Evolutionary conservation across 768 basidiomycete species (phyloP).

Genomic region (Russula ochroleuca): DNA sequence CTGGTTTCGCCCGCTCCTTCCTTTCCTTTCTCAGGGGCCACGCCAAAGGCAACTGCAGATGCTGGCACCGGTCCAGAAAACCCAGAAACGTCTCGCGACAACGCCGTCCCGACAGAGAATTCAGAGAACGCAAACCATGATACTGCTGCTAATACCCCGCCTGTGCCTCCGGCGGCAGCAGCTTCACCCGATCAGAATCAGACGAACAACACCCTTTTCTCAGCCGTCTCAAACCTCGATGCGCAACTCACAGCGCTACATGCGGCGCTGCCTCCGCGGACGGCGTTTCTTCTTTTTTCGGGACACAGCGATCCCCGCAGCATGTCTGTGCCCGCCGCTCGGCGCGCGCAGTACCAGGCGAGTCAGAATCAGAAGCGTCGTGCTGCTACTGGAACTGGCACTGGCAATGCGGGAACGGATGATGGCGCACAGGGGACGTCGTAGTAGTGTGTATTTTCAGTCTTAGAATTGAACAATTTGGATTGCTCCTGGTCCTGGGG

Average conservation of each 20-base stretch:
- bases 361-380: slow-evolving; percentile 63
- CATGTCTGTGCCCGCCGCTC: too few relatives aligned
- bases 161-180: neutral
- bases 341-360: slow-evolving; percentile 33
- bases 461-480: neutral
- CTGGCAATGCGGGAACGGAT: slow-evolving; percentile 28
- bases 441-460: neutral
- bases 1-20: neutral
- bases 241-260: slow-evolving; percentile 58
- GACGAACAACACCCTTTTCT: neutral
- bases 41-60: slow-evolving; percentile 48
- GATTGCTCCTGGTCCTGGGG: too few relatives aligned
- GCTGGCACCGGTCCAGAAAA: slow-evolving; percentile 16
- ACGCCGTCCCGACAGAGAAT: slow-evolving; percentile 7
- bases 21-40: slow-evolving; percentile 48
- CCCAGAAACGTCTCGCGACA: neutral
- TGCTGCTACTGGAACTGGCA: slow-evolving; percentile 28
- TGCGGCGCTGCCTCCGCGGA: too few relatives aligned
- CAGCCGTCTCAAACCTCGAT: slow-evolving; percentile 48
- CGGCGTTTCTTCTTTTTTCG: too few relatives aligned
- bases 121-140: too few relatives aligned
- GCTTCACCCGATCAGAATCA: neutral
- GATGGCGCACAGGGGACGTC: neutral
- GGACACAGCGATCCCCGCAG: slow-evolving; percentile 92
- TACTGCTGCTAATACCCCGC: neutral